These are phyloP conservation scores for Hysterium pulicare DNA, from an alignment of 2,329 filamentous ascomycete genomes.

Conservation along the genomic window DNA sequence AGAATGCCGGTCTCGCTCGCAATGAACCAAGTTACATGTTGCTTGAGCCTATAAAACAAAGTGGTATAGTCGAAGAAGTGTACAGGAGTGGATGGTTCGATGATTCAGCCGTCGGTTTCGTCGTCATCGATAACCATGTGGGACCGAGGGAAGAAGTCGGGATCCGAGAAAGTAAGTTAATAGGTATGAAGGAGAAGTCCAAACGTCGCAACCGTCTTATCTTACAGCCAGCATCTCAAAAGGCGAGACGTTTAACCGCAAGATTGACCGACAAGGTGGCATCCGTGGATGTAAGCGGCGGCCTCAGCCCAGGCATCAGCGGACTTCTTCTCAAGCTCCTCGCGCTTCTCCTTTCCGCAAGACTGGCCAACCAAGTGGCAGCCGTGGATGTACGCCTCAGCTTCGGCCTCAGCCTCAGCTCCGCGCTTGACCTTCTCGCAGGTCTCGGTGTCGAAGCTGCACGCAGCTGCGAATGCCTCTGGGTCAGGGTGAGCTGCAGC, in stretches of 20 bases:
- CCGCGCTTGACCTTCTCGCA: slow-evolving; percentile 26
- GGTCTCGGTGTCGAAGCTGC: slow-evolving; percentile 12
- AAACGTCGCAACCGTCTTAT: too few species aligned
- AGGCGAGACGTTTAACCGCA: neutral
- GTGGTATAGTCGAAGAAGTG: too few species aligned
- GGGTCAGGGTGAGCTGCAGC: slow-evolving; percentile 11
- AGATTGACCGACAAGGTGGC: slow-evolving; percentile 1
- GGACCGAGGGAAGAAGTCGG: too few species aligned
- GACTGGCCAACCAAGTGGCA: slow-evolving; percentile 17
- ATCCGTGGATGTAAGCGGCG: neutral
- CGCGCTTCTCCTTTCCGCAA: slow-evolving; percentile 13
- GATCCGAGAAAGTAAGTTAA: too few species aligned
- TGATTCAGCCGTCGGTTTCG: too few species aligned
- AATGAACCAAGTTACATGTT: too few species aligned
- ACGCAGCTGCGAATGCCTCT: slow-evolving; percentile 8
- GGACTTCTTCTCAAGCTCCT: neutral
- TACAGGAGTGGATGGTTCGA: too few species aligned
- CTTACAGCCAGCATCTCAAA: too few species aligned
- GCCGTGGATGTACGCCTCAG: slow-evolving; percentile 4
- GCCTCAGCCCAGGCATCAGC: neutral
- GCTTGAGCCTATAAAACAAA: too few species aligned
- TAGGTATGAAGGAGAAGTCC: too few species aligned
- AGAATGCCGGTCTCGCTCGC: too few species aligned
- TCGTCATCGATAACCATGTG: too few species aligned
- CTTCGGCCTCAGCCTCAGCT: slow-evolving; percentile 16